Percentiles rank a stretch among this genome's conserved stretches.
Evolutionary conservation across 805 yeast genomes (phyloP).

Genomic region (Ogataea salicorniae): DNA sequence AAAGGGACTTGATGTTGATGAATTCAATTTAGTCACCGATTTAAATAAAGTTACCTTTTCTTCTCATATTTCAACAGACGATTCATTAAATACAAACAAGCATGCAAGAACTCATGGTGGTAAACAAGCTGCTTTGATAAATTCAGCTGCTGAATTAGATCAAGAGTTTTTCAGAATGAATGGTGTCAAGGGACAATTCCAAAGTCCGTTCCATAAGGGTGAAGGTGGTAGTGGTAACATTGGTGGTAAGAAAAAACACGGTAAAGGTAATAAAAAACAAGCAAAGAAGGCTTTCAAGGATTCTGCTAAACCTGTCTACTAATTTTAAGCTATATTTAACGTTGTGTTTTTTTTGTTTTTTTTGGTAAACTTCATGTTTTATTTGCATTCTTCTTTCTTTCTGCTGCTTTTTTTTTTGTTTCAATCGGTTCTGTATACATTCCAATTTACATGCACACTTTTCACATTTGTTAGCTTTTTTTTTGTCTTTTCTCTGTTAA

Average conservation of each 20-base stretch:
- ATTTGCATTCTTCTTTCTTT: background rate
- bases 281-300: constrained; percentile 9
- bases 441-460: no score
- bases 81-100: constrained; percentile 36
- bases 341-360: background rate
- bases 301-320: constrained; percentile 4
- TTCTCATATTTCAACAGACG: constrained; percentile 58
- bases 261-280: constrained; percentile 38
- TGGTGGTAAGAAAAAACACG: constrained; percentile 58
- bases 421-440: background rate
- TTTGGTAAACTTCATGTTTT: background rate
- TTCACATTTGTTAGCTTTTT: background rate
- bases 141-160: constrained; percentile 80
- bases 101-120: constrained; percentile 63
- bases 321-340: no score
- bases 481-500: background rate
- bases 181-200: constrained; percentile 55
- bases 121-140: constrained; percentile 70
- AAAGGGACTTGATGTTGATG: constrained; percentile 45
- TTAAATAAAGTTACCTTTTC: constrained; percentile 72
- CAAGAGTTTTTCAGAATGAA: constrained; percentile 76
- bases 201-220: constrained; percentile 67
- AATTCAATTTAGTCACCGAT: constrained; percentile 64
- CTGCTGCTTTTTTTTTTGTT: background rate
- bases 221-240: constrained; percentile 48